Percentiles rank a stretch among this genome's conserved stretches.
Conservation (phyloP, 345 rosid species). For the Salix brachista region DNA sequence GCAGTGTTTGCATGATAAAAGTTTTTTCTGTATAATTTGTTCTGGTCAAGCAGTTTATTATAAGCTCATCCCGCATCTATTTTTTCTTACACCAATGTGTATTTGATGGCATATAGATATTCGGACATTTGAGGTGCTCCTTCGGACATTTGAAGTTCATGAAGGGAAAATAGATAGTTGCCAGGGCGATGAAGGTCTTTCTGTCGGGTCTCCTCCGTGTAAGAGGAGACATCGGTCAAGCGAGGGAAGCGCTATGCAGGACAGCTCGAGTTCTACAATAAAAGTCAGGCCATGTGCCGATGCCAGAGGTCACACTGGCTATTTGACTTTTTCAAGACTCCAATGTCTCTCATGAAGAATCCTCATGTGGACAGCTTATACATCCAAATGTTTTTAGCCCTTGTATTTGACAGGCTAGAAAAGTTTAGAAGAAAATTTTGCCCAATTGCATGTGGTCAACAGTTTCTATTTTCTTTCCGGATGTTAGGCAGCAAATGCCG, state of each 20-base stretch:
- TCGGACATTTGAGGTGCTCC: slow-evolving; percentile 82
- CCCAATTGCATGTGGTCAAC: no score
- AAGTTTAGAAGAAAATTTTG: not conserved
- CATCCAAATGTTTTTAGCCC: not conserved
- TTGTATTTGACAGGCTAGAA: not conserved
- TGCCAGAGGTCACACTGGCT: slow-evolving; percentile 92
- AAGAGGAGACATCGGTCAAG: slow-evolving; percentile 65
- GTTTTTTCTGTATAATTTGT: no score
- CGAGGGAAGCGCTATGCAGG: slow-evolving; percentile 31
- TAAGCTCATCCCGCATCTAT: not conserved
- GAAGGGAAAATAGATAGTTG: slow-evolving; percentile 46
- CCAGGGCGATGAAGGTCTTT: slow-evolving; percentile 31
- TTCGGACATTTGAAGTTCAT: slow-evolving; percentile 74
- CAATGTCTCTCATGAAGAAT: slow-evolving; percentile 41
- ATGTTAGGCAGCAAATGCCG: no score
- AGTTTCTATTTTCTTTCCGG: no score
- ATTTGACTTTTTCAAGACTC: slow-evolving; percentile 85
- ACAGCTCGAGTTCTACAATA: slow-evolving; percentile 26
- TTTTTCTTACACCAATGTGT: not conserved
- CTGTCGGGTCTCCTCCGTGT: slow-evolving; percentile 42
- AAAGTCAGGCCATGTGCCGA: slow-evolving; percentile 80
- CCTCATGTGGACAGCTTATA: no score
- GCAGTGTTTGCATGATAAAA: no score
- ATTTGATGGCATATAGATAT: slow-evolving; percentile 47
- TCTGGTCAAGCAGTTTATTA: not conserved